Evolutionary conservation across 129 eudicot genomes (phyloP), one percentile per base, ranked within the genome.

Genomic region (Lactuca sativa): DNA sequence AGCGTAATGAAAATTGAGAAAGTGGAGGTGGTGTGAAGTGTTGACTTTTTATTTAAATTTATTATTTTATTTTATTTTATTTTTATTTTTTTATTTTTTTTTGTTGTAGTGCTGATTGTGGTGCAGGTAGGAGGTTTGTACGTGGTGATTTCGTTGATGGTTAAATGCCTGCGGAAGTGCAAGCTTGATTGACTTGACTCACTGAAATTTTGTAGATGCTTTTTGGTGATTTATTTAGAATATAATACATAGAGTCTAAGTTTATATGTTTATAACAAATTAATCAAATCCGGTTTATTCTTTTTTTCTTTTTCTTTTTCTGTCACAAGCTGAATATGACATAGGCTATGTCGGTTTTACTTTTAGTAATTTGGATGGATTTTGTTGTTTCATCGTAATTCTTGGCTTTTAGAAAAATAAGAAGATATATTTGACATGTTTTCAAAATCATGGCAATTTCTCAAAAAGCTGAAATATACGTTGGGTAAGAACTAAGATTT

Each of bases 141-240:
- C 70, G 38, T 60, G 64, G 67, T 36, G 18, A 52, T 83, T 72
- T 66, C 74, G 17, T 25, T 83, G 40, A 44, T 70, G 66, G 64
- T 70, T 5, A 66, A 60, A 56, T 80, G 79, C 71, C 70, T 77
- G 51, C 80, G 66, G 53, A 86, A 86, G 57, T 74, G 78, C 83
- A 86, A 86, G 83, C 81, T 69, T 62, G 91, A 86, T 69, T 86
- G 80, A 82, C 31, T 69, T 86, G 80, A 82, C 31, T 40, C 9
- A 40, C 44, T 40, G 2, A 40, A 31, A 43, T 56, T 58, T 58
- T 44, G 66, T 44, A 21, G 62, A 52, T 9, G 37, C 52, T 16
- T 73, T 25, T 25, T 25, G 30, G 30, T 25, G 30, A 25, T 25
- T 25, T 25, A 25, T 25, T 25, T 25, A 25, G 30, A 25, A 25